A percentile compares a stretch with the other conserved stretches of the same genome.
Conservation (phyloP, 1,139 yeast species). For the Protomyces macrosporus region DNA sequence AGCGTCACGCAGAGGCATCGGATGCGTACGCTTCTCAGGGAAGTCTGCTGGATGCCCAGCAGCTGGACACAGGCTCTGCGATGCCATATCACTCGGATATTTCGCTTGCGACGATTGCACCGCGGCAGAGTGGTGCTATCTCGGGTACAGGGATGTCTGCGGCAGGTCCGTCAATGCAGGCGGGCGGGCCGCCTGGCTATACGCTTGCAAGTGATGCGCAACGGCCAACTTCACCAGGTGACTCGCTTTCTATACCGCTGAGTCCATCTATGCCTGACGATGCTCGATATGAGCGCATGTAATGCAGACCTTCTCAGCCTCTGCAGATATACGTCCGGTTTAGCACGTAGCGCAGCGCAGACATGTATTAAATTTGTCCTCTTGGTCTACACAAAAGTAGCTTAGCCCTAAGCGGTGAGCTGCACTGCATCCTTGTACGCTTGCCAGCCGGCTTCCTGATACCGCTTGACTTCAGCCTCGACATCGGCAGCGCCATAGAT, state of each 20-base stretch:
- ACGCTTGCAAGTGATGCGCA: not conserved
- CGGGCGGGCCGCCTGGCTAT: slow-evolving; percentile 15
- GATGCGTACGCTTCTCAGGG: not conserved
- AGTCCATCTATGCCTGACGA: not conserved
- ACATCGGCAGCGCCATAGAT: slow-evolving; percentile 96
- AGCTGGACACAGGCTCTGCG: not conserved
- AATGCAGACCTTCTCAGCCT: not conserved
- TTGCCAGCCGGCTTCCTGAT: slow-evolving; percentile 45
- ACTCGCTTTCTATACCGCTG: not conserved
- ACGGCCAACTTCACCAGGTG: not conserved
- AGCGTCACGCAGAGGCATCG: not conserved
- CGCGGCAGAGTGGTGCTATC: slow-evolving; percentile 1
- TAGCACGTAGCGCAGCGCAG: too few relatives aligned
- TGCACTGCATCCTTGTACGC: slow-evolving; percentile 26
- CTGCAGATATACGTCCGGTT: too few relatives aligned
- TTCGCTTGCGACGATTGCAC: slow-evolving; percentile 11
- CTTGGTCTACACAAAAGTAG: too few relatives aligned
- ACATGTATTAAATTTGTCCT: too few relatives aligned
- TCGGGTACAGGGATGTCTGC: not conserved
- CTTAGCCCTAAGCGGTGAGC: not conserved
- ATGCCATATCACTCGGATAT: slow-evolving; percentile 14
- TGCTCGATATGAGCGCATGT: slow-evolving; percentile 16
- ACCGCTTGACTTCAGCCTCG: slow-evolving; percentile 74
- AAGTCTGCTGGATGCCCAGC: not conserved
- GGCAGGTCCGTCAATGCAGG: slow-evolving; percentile 3